Evolutionary conservation across 2,329 filamentous ascomycete genomes (phyloP).

Genomic region (Leptosphaerulina australis): DNA sequence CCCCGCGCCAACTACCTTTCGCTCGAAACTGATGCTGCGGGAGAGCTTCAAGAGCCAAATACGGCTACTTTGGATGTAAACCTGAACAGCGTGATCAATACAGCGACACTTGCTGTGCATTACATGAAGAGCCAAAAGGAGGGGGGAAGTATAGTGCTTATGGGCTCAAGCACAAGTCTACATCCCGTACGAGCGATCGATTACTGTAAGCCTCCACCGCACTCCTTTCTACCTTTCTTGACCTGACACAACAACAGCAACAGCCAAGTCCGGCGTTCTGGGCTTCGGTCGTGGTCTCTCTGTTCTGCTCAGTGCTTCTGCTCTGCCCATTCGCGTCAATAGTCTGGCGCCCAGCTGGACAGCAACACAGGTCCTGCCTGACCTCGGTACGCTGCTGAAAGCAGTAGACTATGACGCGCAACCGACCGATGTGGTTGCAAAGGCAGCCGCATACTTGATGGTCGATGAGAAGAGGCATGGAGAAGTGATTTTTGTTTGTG

Average conservation of each 20-base stretch:
- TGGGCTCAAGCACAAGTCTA: conserved; percentile 58
- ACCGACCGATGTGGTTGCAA: conserved; percentile 56
- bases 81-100: conserved; percentile 58
- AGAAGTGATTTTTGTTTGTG: conserved; percentile 59
- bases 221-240: no score
- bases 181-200: conserved; percentile 59
- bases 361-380: conserved; percentile 55
- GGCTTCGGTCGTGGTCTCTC: conserved; percentile 59
- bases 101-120: conserved; percentile 56
- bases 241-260: conserved; percentile 42
- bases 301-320: conserved; percentile 44
- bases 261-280: conserved; percentile 62
- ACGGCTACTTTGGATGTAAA: conserved; percentile 57
- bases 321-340: conserved; percentile 61
- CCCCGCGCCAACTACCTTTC: conserved; percentile 56
- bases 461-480: conserved; percentile 56
- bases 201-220: conserved; percentile 51
- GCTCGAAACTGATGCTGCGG: conserved; percentile 57
- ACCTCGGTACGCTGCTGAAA: conserved; percentile 51
- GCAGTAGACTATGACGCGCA: conserved; percentile 49
- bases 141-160: conserved; percentile 62
- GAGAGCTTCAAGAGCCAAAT: conserved; percentile 56
- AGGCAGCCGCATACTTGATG: conserved; percentile 58
- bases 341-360: conserved; percentile 63
- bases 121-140: conserved; percentile 57